phyloP scores from a whole-genome alignment of 352 stramenopile genomes.

The Halophytophthora polymorphica region DNA sequence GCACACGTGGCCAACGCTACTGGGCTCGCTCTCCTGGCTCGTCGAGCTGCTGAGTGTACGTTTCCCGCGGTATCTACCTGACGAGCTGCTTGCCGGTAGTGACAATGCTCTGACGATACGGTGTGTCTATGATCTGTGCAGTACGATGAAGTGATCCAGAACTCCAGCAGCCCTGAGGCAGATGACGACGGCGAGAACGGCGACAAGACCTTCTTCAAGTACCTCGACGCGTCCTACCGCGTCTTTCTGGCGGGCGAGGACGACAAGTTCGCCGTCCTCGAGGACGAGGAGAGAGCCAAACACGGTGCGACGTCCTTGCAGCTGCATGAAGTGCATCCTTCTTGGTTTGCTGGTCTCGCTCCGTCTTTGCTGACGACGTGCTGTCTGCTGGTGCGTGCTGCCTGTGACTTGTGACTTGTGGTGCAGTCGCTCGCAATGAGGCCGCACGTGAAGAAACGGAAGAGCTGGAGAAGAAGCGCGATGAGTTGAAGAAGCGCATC shows the following conservation, averaged over 20 bases:
- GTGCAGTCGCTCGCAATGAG: conserved; percentile 54
- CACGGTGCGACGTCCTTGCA: conserved; percentile 44
- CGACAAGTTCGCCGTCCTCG: conserved; percentile 83
- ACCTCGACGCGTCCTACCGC: conserved; percentile 90
- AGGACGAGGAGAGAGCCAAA: conserved; percentile 69
- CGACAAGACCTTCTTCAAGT: conserved; percentile 94
- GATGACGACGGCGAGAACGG: conserved; percentile 71
- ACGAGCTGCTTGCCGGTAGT: background rate
- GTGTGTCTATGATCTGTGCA: conserved; percentile 18
- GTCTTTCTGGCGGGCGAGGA: conserved; percentile 95
- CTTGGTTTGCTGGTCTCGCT: background rate
- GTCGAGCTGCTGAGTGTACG: conserved; percentile 91
- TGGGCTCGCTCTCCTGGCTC: conserved; percentile 96
- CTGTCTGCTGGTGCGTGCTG: no score
- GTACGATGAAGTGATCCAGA: conserved; percentile 84
- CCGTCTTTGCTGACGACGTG: background rate
- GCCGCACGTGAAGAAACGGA: conserved; percentile 45
- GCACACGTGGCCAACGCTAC: conserved; percentile 95
- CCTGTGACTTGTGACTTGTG: conserved; percentile 1
- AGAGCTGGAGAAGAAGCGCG: conserved; percentile 48
- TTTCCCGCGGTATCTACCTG: conserved; percentile 12
- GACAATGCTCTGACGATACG: conserved; percentile 13
- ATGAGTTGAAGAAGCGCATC: conserved; percentile 63
- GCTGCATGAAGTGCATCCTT: background rate
- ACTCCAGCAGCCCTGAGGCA: conserved; percentile 47